A percentile compares a stretch with the other conserved stretches of the same genome.
phyloP scores from a whole-genome alignment of 768 basidiomycete species.

The Auriscalpium vulgare region DNA sequence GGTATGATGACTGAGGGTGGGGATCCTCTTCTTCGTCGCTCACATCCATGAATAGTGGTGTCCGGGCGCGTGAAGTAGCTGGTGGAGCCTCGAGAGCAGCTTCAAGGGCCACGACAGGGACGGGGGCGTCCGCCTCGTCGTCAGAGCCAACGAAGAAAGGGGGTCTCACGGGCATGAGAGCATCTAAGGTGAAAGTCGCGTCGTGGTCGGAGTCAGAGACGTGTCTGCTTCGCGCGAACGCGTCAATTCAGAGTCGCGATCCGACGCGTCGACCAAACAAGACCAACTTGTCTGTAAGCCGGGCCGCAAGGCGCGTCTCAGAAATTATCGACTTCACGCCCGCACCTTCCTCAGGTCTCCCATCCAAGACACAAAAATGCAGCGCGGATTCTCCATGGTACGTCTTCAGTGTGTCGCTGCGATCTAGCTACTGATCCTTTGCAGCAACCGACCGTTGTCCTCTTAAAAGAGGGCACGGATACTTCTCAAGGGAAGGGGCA shows the following conservation, averaged over 20 bases:
- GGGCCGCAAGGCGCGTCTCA: neutral
- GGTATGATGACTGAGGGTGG: no score
- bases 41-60: slow-evolving; percentile 33
- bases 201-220: neutral
- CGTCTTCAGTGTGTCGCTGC: neutral
- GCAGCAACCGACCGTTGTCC: slow-evolving; percentile 96
- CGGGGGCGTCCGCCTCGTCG: slow-evolving; percentile 32
- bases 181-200: slow-evolving; percentile 5
- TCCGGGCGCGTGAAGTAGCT: slow-evolving; percentile 9
- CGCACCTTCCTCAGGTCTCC: neutral
- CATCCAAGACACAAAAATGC: slow-evolving; percentile 50
- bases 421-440: slow-evolving; percentile 12
- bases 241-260: slow-evolving; percentile 26
- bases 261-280: slow-evolving; percentile 23
- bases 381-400: slow-evolving; percentile 44
- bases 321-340: neutral
- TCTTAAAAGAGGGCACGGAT: slow-evolving; percentile 94
- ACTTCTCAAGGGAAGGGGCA: slow-evolving; percentile 91
- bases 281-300: slow-evolving; percentile 22
- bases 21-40: slow-evolving; percentile 34
- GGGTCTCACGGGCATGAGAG: slow-evolving; percentile 20
- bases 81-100: neutral
- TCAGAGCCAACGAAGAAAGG: slow-evolving; percentile 56
- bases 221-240: neutral
- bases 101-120: no score